phyloP scores from a whole-genome alignment of 2,329 filamentous ascomycete genomes.

The Cercospora canescens region DNA sequence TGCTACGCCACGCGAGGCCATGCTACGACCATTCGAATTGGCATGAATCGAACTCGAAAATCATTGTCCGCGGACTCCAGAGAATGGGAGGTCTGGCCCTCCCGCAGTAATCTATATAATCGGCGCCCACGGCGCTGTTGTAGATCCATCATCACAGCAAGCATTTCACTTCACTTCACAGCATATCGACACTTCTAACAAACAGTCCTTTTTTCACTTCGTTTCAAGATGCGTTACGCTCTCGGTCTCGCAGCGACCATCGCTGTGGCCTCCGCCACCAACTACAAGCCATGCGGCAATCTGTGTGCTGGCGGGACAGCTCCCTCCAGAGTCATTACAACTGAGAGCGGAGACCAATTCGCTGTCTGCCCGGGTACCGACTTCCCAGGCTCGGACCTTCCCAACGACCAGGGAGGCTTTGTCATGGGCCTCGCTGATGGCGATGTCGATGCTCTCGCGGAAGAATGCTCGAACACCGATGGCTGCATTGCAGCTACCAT shows the following conservation, averaged over 20 bases:
- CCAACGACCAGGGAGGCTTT: not conserved
- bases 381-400: not conserved
- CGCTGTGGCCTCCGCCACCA: not conserved
- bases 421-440: not conserved
- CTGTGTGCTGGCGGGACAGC: not conserved
- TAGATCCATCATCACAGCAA: not conserved
- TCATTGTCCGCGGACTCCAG: not conserved
- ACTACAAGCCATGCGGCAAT: not conserved
- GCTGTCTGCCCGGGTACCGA: not conserved
- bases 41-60: not conserved
- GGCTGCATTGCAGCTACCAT: not conserved
- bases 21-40: not conserved
- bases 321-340: not conserved
- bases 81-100: not conserved
- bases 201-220: not conserved
- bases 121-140: not conserved
- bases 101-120: not conserved
- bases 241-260: not conserved
- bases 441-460: not conserved
- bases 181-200: not conserved
- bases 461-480: not conserved
- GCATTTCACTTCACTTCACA: not conserved
- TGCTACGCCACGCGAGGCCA: not conserved
- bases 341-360: not conserved
- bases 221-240: not conserved